Base-by-base conservation (phyloP, 2,329 filamentous ascomycete species). In the Rutstroemia sydowiana region DNA sequence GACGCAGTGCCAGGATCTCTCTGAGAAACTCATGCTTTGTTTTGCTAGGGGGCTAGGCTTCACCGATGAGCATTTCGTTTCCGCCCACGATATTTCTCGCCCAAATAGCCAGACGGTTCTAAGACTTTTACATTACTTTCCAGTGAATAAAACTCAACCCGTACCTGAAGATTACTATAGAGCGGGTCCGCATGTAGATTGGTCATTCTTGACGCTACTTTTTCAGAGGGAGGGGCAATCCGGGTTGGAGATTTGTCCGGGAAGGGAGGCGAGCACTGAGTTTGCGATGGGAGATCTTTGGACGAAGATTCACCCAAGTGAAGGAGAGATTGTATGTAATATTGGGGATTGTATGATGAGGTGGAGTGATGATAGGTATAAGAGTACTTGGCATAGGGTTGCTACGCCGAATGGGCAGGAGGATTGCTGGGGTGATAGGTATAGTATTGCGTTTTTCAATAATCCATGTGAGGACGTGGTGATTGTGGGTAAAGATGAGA, bases 321-420 rank as follows among this genome's bases (percentile, higher is more conserved):
- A 70, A 0, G 77, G 74, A 1, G 75, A 75, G 55, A 79, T 82
- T 51, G 76, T 85, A 8, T 84, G 81, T 65, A 84, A 84, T 59
- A 81, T 84, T 55, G 82, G 82, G 3, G 81, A 85, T 61, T 68
- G 85, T 50, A 70, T 85, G 14, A 84, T 85, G 82, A 76, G 72
- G 39, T 84, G 81, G 80, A 79, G 74, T 26, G 81, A 85, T 61
- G 82, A 85, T 64, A 74, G 80, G 18, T 84, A 85, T 70, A 85
- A 84, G 67, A 80, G 75, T 37, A 83, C 81, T 0, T 79, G 82
- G 48, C 82, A 85, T 65, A 74, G 81, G 3, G 81, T 85, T 32
- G 30, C 18, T 16, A 34, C 48, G 16, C 41, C 48, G 42, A 16
- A 34, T 18, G 44, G 31, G n/a, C 30, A 46, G 2, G 44, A 45